These are phyloP conservation scores for Dactylellina haptotyla DNA, from an alignment of 2,329 filamentous ascomycete species.

Conservation along the genomic window DNA sequence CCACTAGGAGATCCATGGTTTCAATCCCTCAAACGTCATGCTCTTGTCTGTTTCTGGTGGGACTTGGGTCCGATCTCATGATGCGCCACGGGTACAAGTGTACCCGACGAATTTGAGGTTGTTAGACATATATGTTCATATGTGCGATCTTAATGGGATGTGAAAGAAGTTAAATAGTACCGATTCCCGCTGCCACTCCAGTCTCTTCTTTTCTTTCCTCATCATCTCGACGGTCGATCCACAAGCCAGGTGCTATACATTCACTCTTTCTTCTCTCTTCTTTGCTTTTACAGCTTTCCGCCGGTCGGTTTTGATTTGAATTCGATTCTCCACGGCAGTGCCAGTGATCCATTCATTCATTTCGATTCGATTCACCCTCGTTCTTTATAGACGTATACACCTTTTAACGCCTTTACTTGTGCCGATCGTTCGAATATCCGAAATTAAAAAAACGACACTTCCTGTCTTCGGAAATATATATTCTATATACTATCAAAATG, in stretches of 20 bases:
- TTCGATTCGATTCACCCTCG: constrained; percentile 47
- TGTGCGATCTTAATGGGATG: not conserved
- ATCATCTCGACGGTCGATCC: constrained; percentile 54
- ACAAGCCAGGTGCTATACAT: constrained; percentile 53
- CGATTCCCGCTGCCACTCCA: constrained; percentile 15
- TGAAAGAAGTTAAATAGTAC: constrained; percentile 40
- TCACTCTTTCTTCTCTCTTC: constrained; percentile 34
- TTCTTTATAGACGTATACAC: constrained; percentile 48
- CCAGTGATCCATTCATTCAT: constrained; percentile 42
- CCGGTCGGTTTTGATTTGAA: constrained; percentile 52
- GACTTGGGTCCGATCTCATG: constrained; percentile 13
- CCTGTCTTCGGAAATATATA: constrained; percentile 19
- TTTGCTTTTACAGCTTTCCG: constrained; percentile 43
- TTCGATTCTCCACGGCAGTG: constrained; percentile 52
- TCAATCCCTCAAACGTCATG: constrained; percentile 33
- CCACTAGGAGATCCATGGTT: constrained; percentile 40
- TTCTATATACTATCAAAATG: constrained; percentile 61
- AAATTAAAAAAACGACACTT: constrained; percentile 29
- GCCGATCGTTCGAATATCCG: constrained; percentile 40
- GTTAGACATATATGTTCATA: constrained; percentile 1
- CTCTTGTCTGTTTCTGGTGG: constrained; percentile 10
- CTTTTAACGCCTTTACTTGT: constrained; percentile 41
- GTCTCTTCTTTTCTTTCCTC: constrained; percentile 30
- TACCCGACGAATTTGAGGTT: constrained; percentile 1
- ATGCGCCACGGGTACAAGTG: constrained; percentile 23